Evolutionary conservation across 2,329 filamentous ascomycete species (phyloP).

Genomic region (Fusarium fujikuroi): DNA sequence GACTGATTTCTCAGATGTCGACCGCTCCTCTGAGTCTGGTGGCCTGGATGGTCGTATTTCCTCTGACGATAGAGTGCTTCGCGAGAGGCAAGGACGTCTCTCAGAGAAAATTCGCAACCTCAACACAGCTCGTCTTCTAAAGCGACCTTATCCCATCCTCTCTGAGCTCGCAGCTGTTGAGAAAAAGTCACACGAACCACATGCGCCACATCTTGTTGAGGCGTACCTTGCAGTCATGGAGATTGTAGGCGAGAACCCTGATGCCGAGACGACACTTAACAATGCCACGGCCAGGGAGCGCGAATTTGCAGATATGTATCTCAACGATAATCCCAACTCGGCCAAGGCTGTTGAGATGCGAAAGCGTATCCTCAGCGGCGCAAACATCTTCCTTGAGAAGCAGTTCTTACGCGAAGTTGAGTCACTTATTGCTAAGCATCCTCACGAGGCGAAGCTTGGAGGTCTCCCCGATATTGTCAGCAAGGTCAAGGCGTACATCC

Average conservation of each 20-base stretch:
- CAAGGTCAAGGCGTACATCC: slow-evolving; percentile 92
- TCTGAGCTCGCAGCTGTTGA: slow-evolving; percentile 81
- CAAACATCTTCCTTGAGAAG: slow-evolving; percentile 81
- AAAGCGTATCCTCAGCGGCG: slow-evolving; percentile 82
- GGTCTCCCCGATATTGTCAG: slow-evolving; percentile 88
- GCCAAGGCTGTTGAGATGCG: slow-evolving; percentile 72
- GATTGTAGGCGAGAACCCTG: slow-evolving; percentile 78
- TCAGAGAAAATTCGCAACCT: slow-evolving; percentile 82
- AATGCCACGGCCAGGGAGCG: slow-evolving; percentile 77
- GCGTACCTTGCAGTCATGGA: slow-evolving; percentile 84
- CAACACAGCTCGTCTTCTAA: slow-evolving; percentile 76
- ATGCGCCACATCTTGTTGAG: slow-evolving; percentile 79
- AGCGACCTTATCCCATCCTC: slow-evolving; percentile 76
- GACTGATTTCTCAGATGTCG: slow-evolving; percentile 74
- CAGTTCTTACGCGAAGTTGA: slow-evolving; percentile 84
- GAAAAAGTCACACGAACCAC: slow-evolving; percentile 73
- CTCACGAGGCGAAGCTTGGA: slow-evolving; percentile 87
- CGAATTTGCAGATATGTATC: slow-evolving; percentile 79
- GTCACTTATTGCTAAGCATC: slow-evolving; percentile 80
- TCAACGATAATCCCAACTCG: slow-evolving; percentile 78
- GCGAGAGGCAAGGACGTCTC: slow-evolving; percentile 86
- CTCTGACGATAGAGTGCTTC: slow-evolving; percentile 77
- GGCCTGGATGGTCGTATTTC: slow-evolving; percentile 57
- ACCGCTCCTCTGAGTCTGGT: slow-evolving; percentile 64
- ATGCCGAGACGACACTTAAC: slow-evolving; percentile 67